A percentile compares a stretch with the other conserved stretches of the same genome.
Conservation (phyloP, 2,329 filamentous ascomycete genomes). For the Aspergillus sp. region DNA sequence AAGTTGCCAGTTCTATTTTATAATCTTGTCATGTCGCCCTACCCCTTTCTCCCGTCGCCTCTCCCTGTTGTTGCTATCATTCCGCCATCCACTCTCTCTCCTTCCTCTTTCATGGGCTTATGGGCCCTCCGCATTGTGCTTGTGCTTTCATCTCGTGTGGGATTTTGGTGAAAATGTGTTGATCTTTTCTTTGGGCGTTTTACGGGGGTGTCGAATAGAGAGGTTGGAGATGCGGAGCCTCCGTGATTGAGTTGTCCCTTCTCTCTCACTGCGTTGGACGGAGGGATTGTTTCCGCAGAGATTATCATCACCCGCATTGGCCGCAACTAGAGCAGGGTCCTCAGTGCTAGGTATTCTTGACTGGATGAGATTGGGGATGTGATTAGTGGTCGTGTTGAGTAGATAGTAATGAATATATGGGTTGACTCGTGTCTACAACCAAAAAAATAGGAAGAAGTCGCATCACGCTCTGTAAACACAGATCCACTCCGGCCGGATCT, state of each 20-base stretch:
- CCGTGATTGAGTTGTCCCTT: no score
- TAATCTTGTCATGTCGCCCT: conserved; percentile 7
- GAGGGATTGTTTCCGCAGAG: background rate
- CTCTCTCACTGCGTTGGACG: background rate
- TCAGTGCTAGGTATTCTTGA: background rate
- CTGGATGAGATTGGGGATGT: background rate
- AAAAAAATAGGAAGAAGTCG: no score
- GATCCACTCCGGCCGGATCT: conserved; percentile 1
- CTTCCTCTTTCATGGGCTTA: no score
- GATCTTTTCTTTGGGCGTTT: conserved; percentile 26
- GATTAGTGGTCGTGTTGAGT: background rate
- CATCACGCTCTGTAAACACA: background rate
- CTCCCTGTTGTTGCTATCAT: background rate
- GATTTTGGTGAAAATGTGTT: conserved; percentile 11
- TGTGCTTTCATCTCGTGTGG: conserved; percentile 12
- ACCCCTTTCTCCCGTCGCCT: background rate
- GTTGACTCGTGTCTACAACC: conserved; percentile 2
- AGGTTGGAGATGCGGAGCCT: conserved; percentile 22
- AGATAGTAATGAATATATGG: conserved; percentile 17
- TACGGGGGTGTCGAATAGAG: conserved; percentile 31
- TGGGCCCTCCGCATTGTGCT: conserved; percentile 1
- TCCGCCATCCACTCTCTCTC: background rate
- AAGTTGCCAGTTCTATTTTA: conserved; percentile 23
- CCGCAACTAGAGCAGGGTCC: conserved; percentile 10
- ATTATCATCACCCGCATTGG: no score